A percentile compares a stretch with the other conserved stretches of the same genome.
phyloP scores from a whole-genome alignment of 2,329 filamentous ascomycete genomes.

The Sporothrix schenckii region DNA sequence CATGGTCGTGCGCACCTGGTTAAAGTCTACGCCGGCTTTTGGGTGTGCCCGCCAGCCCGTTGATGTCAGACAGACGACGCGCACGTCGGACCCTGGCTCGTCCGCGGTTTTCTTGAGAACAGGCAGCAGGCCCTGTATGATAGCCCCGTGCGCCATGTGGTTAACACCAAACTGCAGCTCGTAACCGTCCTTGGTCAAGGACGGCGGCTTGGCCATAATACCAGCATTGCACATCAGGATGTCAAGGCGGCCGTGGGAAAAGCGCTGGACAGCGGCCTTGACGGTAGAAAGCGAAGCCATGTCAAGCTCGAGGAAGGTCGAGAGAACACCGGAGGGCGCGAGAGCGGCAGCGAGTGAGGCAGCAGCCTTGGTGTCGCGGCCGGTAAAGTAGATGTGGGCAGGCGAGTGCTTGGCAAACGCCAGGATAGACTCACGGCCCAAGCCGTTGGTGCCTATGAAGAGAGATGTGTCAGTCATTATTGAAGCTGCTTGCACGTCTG shows the following conservation, averaged over 20 bases:
- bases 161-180: constrained; percentile 53
- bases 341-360: constrained; percentile 42
- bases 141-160: constrained; percentile 50
- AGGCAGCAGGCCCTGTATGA: constrained; percentile 44
- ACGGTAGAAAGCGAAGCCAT: constrained; percentile 47
- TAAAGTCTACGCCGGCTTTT: constrained; percentile 38
- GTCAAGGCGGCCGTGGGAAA: constrained; percentile 47
- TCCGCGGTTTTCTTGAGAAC: constrained; percentile 37
- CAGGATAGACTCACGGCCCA: constrained; percentile 52
- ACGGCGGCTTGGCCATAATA: constrained; percentile 46
- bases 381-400: constrained; percentile 41
- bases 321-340: constrained; percentile 34
- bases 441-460: constrained; percentile 47
- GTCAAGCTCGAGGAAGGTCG: constrained; percentile 47
- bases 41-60: constrained; percentile 37
- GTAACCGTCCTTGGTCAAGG: constrained; percentile 49
- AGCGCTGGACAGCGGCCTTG: constrained; percentile 42
- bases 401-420: constrained; percentile 48
- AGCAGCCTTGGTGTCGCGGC: constrained; percentile 45
- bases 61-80: constrained; percentile 39
- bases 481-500: background rate
- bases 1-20: constrained; percentile 38
- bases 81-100: constrained; percentile 37
- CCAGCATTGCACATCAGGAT: constrained; percentile 53
- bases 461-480: background rate